Conservation (phyloP, 148 eudicot genomes). For the Dianthus caryophyllus region DNA sequence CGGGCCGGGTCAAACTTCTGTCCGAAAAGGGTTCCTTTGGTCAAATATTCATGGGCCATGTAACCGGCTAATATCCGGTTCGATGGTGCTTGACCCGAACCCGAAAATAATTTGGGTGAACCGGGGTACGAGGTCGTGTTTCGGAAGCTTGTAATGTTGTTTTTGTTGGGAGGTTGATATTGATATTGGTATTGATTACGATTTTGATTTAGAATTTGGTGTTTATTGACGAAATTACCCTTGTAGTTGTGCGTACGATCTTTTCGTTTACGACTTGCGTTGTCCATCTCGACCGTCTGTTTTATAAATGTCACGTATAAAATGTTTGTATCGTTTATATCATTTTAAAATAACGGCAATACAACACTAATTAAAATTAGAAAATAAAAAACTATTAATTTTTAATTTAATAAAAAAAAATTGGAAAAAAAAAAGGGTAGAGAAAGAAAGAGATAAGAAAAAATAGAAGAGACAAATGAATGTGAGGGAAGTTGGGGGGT, state of each 20-base stretch:
- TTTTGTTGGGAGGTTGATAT: too few relatives aligned
- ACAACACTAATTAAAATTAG: too few relatives aligned
- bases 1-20: slow-evolving; percentile 58
- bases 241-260: slow-evolving; percentile 7
- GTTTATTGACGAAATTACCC: slow-evolving; percentile 21
- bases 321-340: too few relatives aligned
- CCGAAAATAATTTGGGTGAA: slow-evolving; percentile 6
- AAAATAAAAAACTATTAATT: too few relatives aligned
- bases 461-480: not conserved
- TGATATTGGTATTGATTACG: not conserved
- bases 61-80: slow-evolving; percentile 67
- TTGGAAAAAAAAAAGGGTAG: not conserved
- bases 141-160: not conserved
- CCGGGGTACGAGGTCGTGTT: slow-evolving; percentile 20
- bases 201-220: too few relatives aligned
- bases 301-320: not conserved
- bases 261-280: slow-evolving; percentile 1
- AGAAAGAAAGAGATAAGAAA: not conserved
- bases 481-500: not conserved
- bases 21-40: slow-evolving; percentile 65
- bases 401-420: too few relatives aligned
- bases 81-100: slow-evolving; percentile 24
- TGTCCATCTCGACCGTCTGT: slow-evolving; percentile 2
- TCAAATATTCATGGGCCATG: slow-evolving; percentile 70
- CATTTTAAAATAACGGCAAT: too few relatives aligned